phyloP scores from a whole-genome alignment of 2,329 filamentous ascomycete genomes.

The Apiospora phragmitis region DNA sequence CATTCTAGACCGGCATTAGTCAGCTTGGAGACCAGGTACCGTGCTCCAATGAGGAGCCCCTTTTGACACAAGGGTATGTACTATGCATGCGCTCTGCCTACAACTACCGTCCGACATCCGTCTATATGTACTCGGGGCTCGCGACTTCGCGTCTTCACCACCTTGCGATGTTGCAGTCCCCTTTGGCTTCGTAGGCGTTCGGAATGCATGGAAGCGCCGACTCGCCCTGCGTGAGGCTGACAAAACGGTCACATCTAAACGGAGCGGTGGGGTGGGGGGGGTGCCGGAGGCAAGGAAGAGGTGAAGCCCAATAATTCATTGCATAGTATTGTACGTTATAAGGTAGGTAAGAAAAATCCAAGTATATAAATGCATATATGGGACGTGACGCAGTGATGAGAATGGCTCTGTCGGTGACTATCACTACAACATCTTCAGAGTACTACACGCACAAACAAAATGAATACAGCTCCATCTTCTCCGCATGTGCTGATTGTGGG shows the following conservation, averaged over 20 bases:
- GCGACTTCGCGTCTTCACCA: not conserved
- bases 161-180: not conserved
- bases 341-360: not conserved
- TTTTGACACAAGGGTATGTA: not conserved
- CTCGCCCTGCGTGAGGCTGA: not conserved
- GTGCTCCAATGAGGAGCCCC: not conserved
- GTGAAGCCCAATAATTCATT: not conserved
- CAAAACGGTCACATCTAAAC: not conserved
- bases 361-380: not conserved
- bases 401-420: not conserved
- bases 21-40: not conserved
- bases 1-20: not conserved
- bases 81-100: not conserved
- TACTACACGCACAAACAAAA: not conserved
- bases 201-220: not conserved
- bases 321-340: not conserved
- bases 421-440: not conserved
- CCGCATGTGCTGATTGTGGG: constrained; percentile 17
- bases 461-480: not conserved
- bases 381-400: not conserved
- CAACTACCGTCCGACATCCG: not conserved
- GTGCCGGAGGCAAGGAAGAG: not conserved
- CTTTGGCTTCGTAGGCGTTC: not conserved
- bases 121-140: not conserved
- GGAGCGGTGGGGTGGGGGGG: not conserved